Conservation (phyloP, 1,284 basidiomycete species). For the Ganoderma multipileum region DNA sequence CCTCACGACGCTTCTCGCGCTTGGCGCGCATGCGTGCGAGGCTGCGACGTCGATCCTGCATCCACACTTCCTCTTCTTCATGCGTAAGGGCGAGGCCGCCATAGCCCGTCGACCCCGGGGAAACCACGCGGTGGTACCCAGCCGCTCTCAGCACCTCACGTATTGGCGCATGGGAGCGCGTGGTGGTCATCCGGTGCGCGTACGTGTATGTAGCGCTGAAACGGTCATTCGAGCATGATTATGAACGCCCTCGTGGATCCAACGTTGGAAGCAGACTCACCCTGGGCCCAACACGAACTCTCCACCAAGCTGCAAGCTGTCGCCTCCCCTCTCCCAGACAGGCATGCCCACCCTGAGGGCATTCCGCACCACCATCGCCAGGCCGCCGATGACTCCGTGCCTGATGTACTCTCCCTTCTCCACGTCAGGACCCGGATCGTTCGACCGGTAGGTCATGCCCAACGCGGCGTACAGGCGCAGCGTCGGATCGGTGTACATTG, state of each 20-base stretch:
- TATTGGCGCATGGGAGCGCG: conserved; percentile 75
- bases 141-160: conserved; percentile 68
- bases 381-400: conserved; percentile 67
- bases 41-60: conserved; percentile 34
- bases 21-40: conserved; percentile 35
- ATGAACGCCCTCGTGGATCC: neutral
- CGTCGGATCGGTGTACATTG: conserved; percentile 82
- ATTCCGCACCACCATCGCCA: conserved; percentile 73
- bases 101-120: conserved; percentile 14
- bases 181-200: conserved; percentile 77
- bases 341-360: conserved; percentile 77
- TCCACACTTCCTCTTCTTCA: conserved; percentile 38
- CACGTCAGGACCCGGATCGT: conserved; percentile 52
- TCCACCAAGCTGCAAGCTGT: conserved; percentile 82
- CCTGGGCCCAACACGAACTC: conserved; percentile 89
- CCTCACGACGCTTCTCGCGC: conserved; percentile 34
- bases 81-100: conserved; percentile 20
- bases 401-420: conserved; percentile 69
- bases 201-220: conserved; percentile 62
- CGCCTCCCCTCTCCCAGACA: conserved; percentile 81
- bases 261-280: conserved; percentile 44
- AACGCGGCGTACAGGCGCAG: conserved; percentile 74
- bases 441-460: conserved; percentile 72
- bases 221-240: neutral
- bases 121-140: conserved; percentile 44